These are phyloP conservation scores for Amanita jacksonii DNA, from an alignment of 768 basidiomycete genomes.

Conservation along the genomic window DNA sequence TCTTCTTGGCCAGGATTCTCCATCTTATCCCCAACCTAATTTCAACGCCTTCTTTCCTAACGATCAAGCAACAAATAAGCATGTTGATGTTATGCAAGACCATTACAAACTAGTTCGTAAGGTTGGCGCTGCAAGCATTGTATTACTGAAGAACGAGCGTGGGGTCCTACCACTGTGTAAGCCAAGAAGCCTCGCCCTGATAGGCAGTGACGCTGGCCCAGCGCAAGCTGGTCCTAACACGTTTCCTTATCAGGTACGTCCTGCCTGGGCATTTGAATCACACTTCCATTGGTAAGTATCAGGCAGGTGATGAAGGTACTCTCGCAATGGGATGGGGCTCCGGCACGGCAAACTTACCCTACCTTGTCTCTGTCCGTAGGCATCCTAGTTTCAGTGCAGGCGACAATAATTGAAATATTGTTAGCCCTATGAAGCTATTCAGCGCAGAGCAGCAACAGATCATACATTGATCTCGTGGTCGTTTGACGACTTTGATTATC, in stretches of 20 bases:
- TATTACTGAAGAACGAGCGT: slow-evolving; percentile 65
- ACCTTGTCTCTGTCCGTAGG: slow-evolving; percentile 67
- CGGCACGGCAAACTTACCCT: slow-evolving; percentile 71
- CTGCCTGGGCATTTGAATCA: background rate
- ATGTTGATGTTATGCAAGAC: slow-evolving; percentile 59
- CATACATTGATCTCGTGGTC: slow-evolving; percentile 59
- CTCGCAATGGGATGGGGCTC: slow-evolving; percentile 93
- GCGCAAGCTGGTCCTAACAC: slow-evolving; percentile 60
- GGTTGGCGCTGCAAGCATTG: slow-evolving; percentile 65
- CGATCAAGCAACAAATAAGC: slow-evolving; percentile 45
- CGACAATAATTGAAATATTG: background rate
- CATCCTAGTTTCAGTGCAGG: slow-evolving; percentile 4
- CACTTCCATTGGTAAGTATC: background rate
- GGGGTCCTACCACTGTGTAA: slow-evolving; percentile 49
- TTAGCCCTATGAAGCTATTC: slow-evolving; percentile 76
- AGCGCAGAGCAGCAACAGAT: slow-evolving; percentile 48
- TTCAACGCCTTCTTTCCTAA: slow-evolving; percentile 57
- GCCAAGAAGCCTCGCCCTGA: slow-evolving; percentile 47
- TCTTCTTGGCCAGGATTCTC: slow-evolving; percentile 51
- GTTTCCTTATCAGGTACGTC: slow-evolving; percentile 41
- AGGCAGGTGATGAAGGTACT: slow-evolving; percentile 54
- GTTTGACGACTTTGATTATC: slow-evolving; percentile 60
- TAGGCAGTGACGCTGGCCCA: slow-evolving; percentile 61
- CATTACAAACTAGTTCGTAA: slow-evolving; percentile 60
- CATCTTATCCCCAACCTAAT: slow-evolving; percentile 53